These are phyloP conservation scores for Dryas integrifolia DNA, from an alignment of 331 rosid genomes.

Conservation along the genomic window DNA sequence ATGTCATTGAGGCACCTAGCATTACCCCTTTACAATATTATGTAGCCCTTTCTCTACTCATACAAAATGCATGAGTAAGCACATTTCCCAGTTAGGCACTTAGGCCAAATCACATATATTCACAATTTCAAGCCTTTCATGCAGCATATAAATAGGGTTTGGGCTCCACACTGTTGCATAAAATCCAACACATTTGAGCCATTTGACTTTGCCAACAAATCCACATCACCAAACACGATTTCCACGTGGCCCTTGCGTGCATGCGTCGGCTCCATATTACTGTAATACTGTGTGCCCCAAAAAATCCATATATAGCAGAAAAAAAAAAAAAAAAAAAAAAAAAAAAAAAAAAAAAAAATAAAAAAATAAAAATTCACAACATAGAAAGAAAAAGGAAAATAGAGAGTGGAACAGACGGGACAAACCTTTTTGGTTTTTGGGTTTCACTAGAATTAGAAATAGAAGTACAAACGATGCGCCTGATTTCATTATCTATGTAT, in stretches of 20 bases:
- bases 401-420: neutral
- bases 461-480: neutral
- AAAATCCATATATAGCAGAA: neutral
- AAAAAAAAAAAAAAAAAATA: neutral
- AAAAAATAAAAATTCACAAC: too few species aligned
- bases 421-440: slow-evolving; percentile 5
- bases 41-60: too few species aligned
- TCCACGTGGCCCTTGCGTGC: neutral
- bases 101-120: too few species aligned
- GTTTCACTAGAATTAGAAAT: slow-evolving; percentile 4
- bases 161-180: neutral
- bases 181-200: slow-evolving; percentile 7
- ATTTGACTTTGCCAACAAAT: slow-evolving; percentile 9
- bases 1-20: too few species aligned
- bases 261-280: neutral
- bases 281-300: too few species aligned
- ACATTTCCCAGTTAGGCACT: too few species aligned
- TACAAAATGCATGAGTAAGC: too few species aligned
- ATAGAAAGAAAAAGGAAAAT: too few species aligned
- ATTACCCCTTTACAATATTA: too few species aligned
- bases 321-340: neutral
- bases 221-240: neutral
- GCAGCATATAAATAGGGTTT: too few species aligned
- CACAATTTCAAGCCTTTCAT: too few species aligned
- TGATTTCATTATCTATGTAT: neutral